Evolutionary conservation across 192 early-diverging fungal species (phyloP), one percentile per base, ranked within the genome.

Genomic region (Coemansia sp.): DNA sequence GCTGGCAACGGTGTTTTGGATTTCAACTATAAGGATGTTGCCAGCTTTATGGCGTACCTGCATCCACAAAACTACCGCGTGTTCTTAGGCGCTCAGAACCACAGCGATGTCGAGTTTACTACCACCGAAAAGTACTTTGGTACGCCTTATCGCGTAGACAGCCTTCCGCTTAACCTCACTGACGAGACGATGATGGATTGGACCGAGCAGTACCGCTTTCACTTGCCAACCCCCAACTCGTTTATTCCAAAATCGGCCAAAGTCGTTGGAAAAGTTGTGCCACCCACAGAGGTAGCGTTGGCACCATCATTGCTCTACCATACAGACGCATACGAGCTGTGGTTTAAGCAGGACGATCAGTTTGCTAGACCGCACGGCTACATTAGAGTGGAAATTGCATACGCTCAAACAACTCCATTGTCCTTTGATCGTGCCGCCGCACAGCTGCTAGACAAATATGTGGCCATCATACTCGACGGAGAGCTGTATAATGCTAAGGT

Each of bases 281-380:
- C 40, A 9, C 40, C 40, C 11, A 14, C 40, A 44, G 40, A 44
- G 40, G 15, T 44, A 14, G 40, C 40, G 3, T 15, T 8, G 8
- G 12, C 51, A 15, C 71, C 63, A 14, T 46, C 34, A 12, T 52
- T 67, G 25, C 44, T 73, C 4, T 37, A 50, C n/a, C 37, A n/a
- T 23, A 61, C 21, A 0, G 66, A 73, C 18, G 31, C 11, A 15
- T 21, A 56, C 25, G 84, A 93, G 10, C 60, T 93, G 61, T 98
- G 96, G 96, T 85, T 92, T 62, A 94, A 94, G 68, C 88, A 89
- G 57, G 96, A 98, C 70, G 88, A 94, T 62, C 90, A 80, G 1
- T 98, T 93, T 61, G 88, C 85, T 82, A 83, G 90, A 5, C 96
- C 96, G 17, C 88, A 90, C 62, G 91, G 89, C 18, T 26, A 53